phyloP scores from a whole-genome alignment of 345 rosid species.

The Salix purpurea region DNA sequence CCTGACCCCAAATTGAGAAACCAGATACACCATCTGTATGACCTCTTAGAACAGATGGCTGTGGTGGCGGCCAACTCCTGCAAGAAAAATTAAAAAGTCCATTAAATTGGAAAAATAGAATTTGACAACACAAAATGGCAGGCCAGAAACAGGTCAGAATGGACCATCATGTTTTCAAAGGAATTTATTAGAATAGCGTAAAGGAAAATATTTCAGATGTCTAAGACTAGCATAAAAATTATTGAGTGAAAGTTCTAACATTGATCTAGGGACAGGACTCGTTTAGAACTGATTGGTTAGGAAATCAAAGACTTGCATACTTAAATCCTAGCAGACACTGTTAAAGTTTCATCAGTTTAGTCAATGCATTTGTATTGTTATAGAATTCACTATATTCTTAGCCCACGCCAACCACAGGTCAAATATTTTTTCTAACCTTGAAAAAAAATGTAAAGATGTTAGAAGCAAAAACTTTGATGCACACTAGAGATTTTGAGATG shows the following conservation, averaged over 20 bases:
- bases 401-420: no score
- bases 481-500: no score
- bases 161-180: not conserved
- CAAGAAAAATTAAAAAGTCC: slow-evolving; percentile 8
- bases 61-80: slow-evolving; percentile 57
- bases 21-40: slow-evolving; percentile 72
- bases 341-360: not conserved
- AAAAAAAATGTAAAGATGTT: no score
- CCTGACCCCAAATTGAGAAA: slow-evolving; percentile 85
- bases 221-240: not conserved
- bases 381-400: not conserved
- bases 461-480: no score
- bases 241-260: not conserved
- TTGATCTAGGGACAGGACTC: not conserved
- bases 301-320: not conserved
- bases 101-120: slow-evolving; percentile 8
- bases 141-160: no score
- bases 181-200: not conserved
- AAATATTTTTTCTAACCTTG: no score
- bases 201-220: not conserved
- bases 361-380: not conserved
- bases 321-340: not conserved
- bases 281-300: not conserved
- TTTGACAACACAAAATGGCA: not conserved
- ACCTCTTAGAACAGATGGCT: slow-evolving; percentile 55